These are phyloP conservation scores for Xerocomus cyaneibrunnescens DNA, from an alignment of 1,284 basidiomycete genomes.

Conservation along the genomic window DNA sequence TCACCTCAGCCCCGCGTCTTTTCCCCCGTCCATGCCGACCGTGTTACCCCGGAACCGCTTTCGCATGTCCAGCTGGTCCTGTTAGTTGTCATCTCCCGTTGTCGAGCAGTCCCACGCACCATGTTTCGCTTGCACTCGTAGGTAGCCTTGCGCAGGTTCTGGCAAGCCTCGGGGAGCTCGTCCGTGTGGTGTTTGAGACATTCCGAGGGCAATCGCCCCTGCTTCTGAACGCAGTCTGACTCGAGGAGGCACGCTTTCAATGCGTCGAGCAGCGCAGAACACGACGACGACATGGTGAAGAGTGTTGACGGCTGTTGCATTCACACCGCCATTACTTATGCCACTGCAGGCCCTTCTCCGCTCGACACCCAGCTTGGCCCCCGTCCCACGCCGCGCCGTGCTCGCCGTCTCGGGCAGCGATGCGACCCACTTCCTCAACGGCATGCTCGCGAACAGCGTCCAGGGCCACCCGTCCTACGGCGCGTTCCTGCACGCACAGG, in stretches of 20 bases:
- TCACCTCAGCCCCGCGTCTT: background rate
- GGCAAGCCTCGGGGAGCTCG: constrained; percentile 76
- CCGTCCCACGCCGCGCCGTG: constrained; percentile 61
- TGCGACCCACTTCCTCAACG: constrained; percentile 85
- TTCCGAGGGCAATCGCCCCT: constrained; percentile 70
- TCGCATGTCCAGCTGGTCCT: constrained; percentile 74
- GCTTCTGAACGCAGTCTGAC: constrained; percentile 81
- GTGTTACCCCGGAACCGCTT: constrained; percentile 79
- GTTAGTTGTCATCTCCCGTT: background rate
- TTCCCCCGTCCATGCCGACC: constrained; percentile 45
- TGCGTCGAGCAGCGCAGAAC: constrained; percentile 68
- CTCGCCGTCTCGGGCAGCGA: constrained; percentile 82
- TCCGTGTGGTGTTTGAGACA: constrained; percentile 72
- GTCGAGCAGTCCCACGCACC: constrained; percentile 52
- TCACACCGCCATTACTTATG: constrained; percentile 16
- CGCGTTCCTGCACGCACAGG: constrained; percentile 86
- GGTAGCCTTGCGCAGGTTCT: constrained; percentile 70
- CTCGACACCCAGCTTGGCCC: constrained; percentile 58
- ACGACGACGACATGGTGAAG: constrained; percentile 68
- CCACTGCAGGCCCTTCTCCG: constrained; percentile 46
- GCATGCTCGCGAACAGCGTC: constrained; percentile 71
- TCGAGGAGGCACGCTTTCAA: constrained; percentile 78
- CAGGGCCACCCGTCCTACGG: constrained; percentile 66
- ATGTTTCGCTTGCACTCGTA: constrained; percentile 88
- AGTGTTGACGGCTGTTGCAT: constrained; percentile 8